phyloP scores from a whole-genome alignment of 129 eudicot genomes.

The Tagetes erecta region DNA sequence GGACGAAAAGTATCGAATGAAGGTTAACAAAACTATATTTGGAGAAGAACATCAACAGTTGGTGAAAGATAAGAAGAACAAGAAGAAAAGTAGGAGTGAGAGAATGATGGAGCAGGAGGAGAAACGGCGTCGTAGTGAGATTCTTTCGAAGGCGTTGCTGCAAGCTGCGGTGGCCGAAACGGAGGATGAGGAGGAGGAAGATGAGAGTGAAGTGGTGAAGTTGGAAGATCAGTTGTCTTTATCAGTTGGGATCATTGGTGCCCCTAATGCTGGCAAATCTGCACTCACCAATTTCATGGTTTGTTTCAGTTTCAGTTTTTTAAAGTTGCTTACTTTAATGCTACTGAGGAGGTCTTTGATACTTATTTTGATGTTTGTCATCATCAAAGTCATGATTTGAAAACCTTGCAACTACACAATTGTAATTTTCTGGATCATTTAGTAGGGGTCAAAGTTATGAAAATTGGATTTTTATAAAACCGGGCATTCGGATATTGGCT shows the following conservation, averaged over 20 bases:
- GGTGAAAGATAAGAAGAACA: conserved; percentile 26
- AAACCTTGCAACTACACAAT: not conserved
- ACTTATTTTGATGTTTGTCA: not conserved
- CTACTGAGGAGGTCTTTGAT: not conserved
- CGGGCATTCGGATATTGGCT: not conserved
- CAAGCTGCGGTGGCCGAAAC: conserved; percentile 56
- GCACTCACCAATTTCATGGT: conserved; percentile 93
- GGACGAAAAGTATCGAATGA: conserved; percentile 70
- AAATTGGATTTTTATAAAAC: not conserved
- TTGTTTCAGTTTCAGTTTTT: conserved; percentile 14
- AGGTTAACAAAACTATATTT: conserved; percentile 51
- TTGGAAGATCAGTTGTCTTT: conserved; percentile 82
- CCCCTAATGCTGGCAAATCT: conserved; percentile 99
- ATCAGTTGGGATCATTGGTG: conserved; percentile 95
- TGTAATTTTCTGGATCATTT: conserved; percentile 3
- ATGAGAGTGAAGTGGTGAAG: conserved; percentile 46
- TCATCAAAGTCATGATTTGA: not conserved
- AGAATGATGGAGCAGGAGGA: conserved; percentile 54
- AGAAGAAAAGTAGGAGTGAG: conserved; percentile 24
- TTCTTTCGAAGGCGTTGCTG: conserved; percentile 56
- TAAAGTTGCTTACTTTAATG: too few species aligned
- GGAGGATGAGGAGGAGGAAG: conserved; percentile 51
- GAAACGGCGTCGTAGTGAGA: conserved; percentile 45
- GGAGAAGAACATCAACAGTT: conserved; percentile 44
- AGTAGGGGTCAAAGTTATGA: not conserved